Conservation (phyloP, 202 grass and related monocot genomes). For the Brachypodium distachyon region DNA sequence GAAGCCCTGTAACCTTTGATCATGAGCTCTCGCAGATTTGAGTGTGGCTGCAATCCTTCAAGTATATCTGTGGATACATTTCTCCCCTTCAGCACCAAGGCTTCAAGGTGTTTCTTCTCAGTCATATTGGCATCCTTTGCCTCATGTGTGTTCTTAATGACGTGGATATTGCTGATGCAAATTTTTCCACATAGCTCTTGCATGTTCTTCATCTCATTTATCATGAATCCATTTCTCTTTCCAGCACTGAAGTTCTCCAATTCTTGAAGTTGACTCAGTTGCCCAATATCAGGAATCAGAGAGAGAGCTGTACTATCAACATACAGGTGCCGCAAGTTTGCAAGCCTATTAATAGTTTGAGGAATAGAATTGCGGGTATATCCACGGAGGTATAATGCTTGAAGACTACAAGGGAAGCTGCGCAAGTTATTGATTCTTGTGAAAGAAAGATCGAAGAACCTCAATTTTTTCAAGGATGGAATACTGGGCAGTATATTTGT, state of each 20-base stretch:
- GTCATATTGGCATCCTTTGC: slow-evolving; percentile 5
- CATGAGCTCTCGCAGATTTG: neutral
- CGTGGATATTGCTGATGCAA: neutral
- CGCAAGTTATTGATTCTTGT: slow-evolving; percentile 8
- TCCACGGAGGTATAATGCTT: slow-evolving; percentile 8
- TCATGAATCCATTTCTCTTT: slow-evolving; percentile 10
- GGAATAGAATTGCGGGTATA: neutral
- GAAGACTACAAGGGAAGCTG: neutral
- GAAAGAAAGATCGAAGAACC: slow-evolving; percentile 7
- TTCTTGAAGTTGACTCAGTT: slow-evolving; percentile 27
- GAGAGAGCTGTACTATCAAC: neutral
- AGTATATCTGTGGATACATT: slow-evolving; percentile 15
- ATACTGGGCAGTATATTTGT: neutral
- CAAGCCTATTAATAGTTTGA: neutral
- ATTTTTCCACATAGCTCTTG: neutral
- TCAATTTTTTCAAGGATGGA: neutral
- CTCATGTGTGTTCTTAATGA: slow-evolving; percentile 13
- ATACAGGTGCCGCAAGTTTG: slow-evolving; percentile 18
- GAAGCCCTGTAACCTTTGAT: neutral
- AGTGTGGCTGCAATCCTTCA: slow-evolving; percentile 22
- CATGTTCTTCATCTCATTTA: slow-evolving; percentile 31
- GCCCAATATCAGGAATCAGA: slow-evolving; percentile 7
- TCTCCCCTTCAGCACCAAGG: neutral
- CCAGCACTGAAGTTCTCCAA: slow-evolving; percentile 1
- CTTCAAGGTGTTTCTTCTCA: slow-evolving; percentile 8